Evolutionary conservation across 352 stramenopile genomes (phyloP).

Genomic region (Hyaloperonospora brassicae): DNA sequence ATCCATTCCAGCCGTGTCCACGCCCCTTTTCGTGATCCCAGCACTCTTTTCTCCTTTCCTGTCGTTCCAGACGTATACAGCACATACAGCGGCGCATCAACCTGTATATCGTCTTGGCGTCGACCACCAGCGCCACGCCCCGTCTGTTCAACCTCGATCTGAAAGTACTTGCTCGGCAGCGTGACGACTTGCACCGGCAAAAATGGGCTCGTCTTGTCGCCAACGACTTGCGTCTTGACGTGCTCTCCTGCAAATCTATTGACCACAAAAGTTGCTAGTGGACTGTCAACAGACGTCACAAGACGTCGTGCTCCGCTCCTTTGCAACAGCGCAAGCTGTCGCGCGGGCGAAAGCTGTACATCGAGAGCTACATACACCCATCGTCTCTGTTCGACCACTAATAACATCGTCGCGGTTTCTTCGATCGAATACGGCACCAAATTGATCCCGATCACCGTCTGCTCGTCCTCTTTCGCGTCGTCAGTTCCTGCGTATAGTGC

Average conservation of each 20-base stretch:
- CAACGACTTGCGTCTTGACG: slow-evolving; percentile 3
- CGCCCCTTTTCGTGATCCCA: slow-evolving; percentile 36
- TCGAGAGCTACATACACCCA: slow-evolving; percentile 50
- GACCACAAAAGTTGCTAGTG: slow-evolving; percentile 17
- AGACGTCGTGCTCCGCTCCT: slow-evolving; percentile 20
- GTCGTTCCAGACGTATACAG: slow-evolving; percentile 57
- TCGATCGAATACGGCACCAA: slow-evolving; percentile 37
- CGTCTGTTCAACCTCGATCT: neutral
- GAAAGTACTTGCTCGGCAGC: slow-evolving; percentile 5
- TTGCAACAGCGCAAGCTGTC: slow-evolving; percentile 26
- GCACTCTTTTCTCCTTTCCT: slow-evolving; percentile 32
- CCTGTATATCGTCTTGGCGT: neutral
- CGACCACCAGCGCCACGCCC: neutral
- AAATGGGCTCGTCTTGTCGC: slow-evolving; percentile 18
- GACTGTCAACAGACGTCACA: slow-evolving; percentile 22
- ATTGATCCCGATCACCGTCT: slow-evolving; percentile 34
- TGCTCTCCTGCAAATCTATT: no score
- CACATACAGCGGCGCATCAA: slow-evolving; percentile 37
- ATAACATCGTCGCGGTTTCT: slow-evolving; percentile 37
- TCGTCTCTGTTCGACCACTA: slow-evolving; percentile 19
- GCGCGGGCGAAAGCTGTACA: slow-evolving; percentile 17
- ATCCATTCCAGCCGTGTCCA: slow-evolving; percentile 47
- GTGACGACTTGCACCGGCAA: slow-evolving; percentile 16
- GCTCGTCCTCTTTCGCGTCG: neutral
- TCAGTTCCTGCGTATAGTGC: neutral